These are phyloP conservation scores for Lodderomyces metapsilosis DNA, from an alignment of 1,139 yeast genomes.

Conservation along the genomic window DNA sequence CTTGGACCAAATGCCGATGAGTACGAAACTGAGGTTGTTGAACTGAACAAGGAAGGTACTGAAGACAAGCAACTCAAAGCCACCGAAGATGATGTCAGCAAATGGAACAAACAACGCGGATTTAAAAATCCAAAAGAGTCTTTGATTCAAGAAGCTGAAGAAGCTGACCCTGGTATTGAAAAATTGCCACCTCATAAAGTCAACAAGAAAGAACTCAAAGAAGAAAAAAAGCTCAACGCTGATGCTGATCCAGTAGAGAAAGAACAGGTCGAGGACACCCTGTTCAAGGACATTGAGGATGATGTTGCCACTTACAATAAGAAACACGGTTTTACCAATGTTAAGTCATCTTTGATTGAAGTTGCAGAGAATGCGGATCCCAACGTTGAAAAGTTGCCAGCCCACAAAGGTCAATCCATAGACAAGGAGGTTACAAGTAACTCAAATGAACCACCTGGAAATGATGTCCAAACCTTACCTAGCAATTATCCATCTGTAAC, in stretches of 20 bases:
- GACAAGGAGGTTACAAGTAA: constrained; percentile 11
- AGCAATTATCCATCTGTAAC: constrained; percentile 10
- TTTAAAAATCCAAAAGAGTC: constrained; percentile 23
- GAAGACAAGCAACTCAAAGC: constrained; percentile 10
- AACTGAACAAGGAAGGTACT: constrained; percentile 5
- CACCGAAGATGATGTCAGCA: constrained; percentile 25
- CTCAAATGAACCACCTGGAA: constrained; percentile 6
- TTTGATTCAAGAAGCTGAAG: constrained; percentile 30
- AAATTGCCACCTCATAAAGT: constrained; percentile 17
- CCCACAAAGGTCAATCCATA: constrained; percentile 16
- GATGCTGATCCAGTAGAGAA: constrained; percentile 7
- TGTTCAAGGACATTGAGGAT: constrained; percentile 18
- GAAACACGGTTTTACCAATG: constrained; percentile 25
- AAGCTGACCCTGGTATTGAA: constrained; percentile 21
- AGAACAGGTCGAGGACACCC: constrained; percentile 11
- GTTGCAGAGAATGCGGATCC: constrained; percentile 27
- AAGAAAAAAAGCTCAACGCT: constrained; percentile 6
- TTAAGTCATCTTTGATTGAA: constrained; percentile 27
- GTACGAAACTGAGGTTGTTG: constrained; percentile 4
- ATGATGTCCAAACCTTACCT: constrained; percentile 12
- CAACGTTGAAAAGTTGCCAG: constrained; percentile 17
- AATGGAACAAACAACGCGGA: constrained; percentile 30
- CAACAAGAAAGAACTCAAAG: constrained; percentile 7
- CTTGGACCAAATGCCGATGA: constrained; percentile 5
- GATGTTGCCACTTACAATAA: constrained; percentile 28